Conservation (phyloP, 176 grass and related monocot genomes). For the Otatea glauca region DNA sequence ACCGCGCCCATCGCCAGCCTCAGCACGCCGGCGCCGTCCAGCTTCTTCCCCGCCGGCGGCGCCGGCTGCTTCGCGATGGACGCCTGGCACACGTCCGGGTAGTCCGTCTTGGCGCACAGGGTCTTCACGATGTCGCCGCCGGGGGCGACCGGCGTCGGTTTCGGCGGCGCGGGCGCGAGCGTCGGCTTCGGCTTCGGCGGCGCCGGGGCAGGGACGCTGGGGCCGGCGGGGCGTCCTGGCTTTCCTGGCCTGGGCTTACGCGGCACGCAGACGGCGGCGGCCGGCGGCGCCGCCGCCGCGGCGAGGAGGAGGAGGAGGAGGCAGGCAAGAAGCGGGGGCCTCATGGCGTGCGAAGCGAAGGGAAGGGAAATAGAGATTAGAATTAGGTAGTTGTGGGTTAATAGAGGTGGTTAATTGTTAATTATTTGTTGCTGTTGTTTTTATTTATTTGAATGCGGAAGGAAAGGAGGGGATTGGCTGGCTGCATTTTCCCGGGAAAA, state of each 20-base stretch:
- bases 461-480: slow-evolving; percentile 36
- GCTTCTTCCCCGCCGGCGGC: neutral
- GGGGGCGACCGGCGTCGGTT: neutral
- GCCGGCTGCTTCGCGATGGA: slow-evolving; percentile 30
- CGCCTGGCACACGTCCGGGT: slow-evolving; percentile 50
- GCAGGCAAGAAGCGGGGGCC: slow-evolving; percentile 21
- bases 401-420: slow-evolving; percentile 28
- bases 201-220: neutral
- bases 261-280: slow-evolving; percentile 37
- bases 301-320: slow-evolving; percentile 21
- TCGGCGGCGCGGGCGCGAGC: neutral
- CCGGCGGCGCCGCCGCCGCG: neutral
- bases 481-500: slow-evolving; percentile 41
- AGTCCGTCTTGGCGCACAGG: slow-evolving; percentile 52
- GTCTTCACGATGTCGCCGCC: slow-evolving; percentile 44
- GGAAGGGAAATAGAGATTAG: slow-evolving; percentile 16
- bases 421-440: neutral
- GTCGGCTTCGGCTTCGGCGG: neutral
- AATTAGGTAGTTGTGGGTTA: neutral
- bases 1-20: slow-evolving; percentile 52
- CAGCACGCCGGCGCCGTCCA: slow-evolving; percentile 46
- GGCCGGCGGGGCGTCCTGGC: neutral
- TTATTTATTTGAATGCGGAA: slow-evolving; percentile 37
- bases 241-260: slow-evolving; percentile 8
- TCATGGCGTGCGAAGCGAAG: slow-evolving; percentile 29